These are phyloP conservation scores for Elymus sibiricus DNA, from an alignment of 176 grass and related monocot genomes.

Conservation along the genomic window DNA sequence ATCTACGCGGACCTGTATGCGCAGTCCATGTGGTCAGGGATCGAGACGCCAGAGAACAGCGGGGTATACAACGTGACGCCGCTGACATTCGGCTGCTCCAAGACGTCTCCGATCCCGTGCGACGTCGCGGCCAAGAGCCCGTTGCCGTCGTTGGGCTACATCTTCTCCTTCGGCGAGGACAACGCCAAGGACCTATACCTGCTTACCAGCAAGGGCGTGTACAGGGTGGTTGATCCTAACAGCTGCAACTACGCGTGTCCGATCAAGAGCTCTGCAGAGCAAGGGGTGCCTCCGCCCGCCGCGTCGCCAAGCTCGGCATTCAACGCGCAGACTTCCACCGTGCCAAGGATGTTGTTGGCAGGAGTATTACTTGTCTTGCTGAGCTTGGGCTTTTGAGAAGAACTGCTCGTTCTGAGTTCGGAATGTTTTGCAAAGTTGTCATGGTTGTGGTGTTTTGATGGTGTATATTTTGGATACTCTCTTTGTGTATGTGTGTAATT, in stretches of 20 bases:
- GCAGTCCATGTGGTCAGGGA: slow-evolving; percentile 44
- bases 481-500: neutral
- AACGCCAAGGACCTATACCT: slow-evolving; percentile 68
- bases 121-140: slow-evolving; percentile 53
- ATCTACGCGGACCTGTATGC: slow-evolving; percentile 82
- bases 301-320: neutral
- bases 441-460: neutral
- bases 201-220: slow-evolving; percentile 84
- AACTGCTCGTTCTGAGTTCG: neutral
- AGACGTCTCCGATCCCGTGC: slow-evolving; percentile 67
- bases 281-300: neutral
- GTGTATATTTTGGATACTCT: neutral
- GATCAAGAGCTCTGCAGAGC: slow-evolving; percentile 43
- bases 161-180: slow-evolving; percentile 79
- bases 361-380: slow-evolving; percentile 9
- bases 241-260: slow-evolving; percentile 63
- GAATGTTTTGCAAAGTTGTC: neutral
- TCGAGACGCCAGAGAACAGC: slow-evolving; percentile 56
- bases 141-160: slow-evolving; percentile 73
- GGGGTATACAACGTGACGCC: slow-evolving; percentile 42
- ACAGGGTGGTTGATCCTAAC: slow-evolving; percentile 69
- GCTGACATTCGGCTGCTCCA: slow-evolving; percentile 59
- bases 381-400: slow-evolving; percentile 13
- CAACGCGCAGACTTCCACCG: neutral
- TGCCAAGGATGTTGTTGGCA: neutral